Evolutionary conservation across 306 rosid species (phyloP), one percentile per base, ranked within the genome.

Genomic region (Inga laurina): DNA sequence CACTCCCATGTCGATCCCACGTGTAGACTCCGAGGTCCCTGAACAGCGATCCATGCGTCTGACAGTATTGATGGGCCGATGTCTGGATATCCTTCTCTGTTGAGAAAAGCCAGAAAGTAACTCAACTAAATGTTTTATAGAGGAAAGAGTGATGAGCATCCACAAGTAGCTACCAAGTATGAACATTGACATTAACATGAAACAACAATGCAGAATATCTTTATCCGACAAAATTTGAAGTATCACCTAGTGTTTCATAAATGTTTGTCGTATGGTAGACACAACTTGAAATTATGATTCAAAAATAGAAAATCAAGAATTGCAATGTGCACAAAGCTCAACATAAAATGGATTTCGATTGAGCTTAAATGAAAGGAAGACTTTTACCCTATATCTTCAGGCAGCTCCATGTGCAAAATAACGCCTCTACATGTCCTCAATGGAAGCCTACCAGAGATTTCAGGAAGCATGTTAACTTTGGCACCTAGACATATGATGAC

Each of bases 1-100:
- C 99, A 96, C 65, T 96, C 97, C 99, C 97, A 96, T 21, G 98
- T 93, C 10, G 99, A 92, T 32, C 99, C 98, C 83, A 95, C 80
- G 37, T 85, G 78, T 83, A 93, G 72, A 82, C 87, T 87, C 0
- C 86, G 90, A 61, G 92, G 88, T 8, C 96, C 90, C 79, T 91
- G 93, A 74, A 93, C 86, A 7, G 99, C 87, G 43, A 95, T 87
- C 99, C 98, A 96, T 41, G 98, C 94, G 82, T 90, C 97, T 81
- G 98, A 96, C 78, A 93, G 72, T 87, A 96, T 91, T 1, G 97
- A 93, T 6, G 98, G 94, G 14, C 94, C 92, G 14, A 41, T 73
- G 70, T 86, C 91, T 10, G 97, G 94, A 86, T 89, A 93, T 59
- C 80, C 89, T 74, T 83, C 84, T 24, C 98, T 96, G 91, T 65